Conservation (phyloP, 1,284 basidiomycete species). For the Xerocomus minutiporus region DNA sequence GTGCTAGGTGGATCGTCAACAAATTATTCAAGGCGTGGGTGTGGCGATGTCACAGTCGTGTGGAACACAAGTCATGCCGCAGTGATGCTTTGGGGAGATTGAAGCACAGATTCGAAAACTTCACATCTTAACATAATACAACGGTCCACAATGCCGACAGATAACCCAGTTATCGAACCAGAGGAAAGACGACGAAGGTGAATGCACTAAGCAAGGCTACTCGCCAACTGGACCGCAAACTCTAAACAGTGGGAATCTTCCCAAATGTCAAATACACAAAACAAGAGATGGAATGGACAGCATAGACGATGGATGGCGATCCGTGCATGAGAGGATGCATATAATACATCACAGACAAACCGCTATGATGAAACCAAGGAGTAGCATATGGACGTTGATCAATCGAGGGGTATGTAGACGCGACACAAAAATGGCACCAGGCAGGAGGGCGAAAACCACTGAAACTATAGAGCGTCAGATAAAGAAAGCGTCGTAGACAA, state of each 20-base stretch:
- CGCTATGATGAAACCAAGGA: conserved; percentile 4
- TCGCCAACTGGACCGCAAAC: neutral
- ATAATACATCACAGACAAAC: conserved; percentile 15
- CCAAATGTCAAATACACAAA: conserved; percentile 7
- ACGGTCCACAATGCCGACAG: neutral
- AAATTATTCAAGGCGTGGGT: no score
- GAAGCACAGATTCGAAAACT: no score
- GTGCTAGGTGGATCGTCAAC: no score
- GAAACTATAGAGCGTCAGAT: neutral
- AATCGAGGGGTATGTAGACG: neutral
- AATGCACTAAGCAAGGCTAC: neutral
- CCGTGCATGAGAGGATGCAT: neutral
- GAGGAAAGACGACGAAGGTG: neutral
- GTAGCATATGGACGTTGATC: conserved; percentile 1
- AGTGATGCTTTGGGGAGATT: no score
- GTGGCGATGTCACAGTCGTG: no score
- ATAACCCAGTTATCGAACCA: neutral
- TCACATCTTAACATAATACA: neutral
- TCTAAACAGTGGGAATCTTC: conserved; percentile 5
- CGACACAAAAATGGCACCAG: neutral
- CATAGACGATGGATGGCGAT: conserved; percentile 1
- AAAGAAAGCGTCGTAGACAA: neutral
- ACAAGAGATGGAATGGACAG: neutral
- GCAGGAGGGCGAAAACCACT: neutral
- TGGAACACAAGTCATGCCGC: no score